Evolutionary conservation across 106 monocot species (phyloP).

Genomic region (Platanthera zijinensis): DNA sequence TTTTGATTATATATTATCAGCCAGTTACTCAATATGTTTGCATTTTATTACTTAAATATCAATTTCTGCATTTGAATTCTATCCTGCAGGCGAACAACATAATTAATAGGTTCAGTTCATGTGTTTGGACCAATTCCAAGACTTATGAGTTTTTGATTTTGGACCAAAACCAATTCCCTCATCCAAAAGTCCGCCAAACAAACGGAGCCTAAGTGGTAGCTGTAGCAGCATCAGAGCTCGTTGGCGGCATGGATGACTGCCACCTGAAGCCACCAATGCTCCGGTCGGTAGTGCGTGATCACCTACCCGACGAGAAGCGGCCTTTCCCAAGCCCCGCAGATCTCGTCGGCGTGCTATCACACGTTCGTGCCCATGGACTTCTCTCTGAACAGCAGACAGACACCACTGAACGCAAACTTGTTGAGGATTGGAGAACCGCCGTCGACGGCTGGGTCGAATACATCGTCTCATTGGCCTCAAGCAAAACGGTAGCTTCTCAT

Average conservation of each 20-base stretch:
- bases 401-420: constrained; percentile 20
- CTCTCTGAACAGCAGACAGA: constrained; percentile 29
- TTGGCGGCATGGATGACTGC: constrained; percentile 34
- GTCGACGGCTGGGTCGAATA: constrained; percentile 75
- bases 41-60: no score
- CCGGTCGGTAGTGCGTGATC: constrained; percentile 38
- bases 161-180: no score
- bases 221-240: constrained; percentile 9
- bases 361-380: constrained; percentile 47
- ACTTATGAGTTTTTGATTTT: no score
- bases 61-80: no score
- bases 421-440: constrained; percentile 50
- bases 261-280: constrained; percentile 45
- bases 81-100: no score
- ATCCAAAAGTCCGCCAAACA: no score
- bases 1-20: no score
- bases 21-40: no score
- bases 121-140: no score
- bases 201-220: no score
- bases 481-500: constrained; percentile 33
- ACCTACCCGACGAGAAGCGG: constrained; percentile 42
- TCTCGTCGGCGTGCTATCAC: constrained; percentile 32
- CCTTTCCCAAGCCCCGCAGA: constrained; percentile 26
- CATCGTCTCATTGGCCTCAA: constrained; percentile 30
- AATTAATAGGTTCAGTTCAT: no score